Evolutionary conservation across 2,329 filamentous ascomycete genomes (phyloP), one percentile per base, ranked within the genome.

Genomic region (Ophiostoma fasciatum): DNA sequence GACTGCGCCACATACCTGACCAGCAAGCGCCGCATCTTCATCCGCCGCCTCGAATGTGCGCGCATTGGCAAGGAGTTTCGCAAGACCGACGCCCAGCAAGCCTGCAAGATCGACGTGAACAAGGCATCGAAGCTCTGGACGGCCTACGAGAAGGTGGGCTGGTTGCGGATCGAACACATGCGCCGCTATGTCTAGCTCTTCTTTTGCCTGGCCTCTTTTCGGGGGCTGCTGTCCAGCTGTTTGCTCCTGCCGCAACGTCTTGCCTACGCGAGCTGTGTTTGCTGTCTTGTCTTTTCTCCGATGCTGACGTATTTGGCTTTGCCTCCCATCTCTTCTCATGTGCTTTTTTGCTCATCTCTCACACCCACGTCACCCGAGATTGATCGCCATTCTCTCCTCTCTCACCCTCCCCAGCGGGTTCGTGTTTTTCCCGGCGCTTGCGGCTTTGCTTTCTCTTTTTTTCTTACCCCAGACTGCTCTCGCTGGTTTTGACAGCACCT

Each of bases 31-130:
- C 78, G 85, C 41, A 88, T 96, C 51, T 96, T 96, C 55, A 65
- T 78, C 37, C 74, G 75, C 33, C 74, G 82, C 28, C 69, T 88
- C 23, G 71, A 79, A 34, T 72, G 70, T 41, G 71, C 76, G 3
- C 60, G 63, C 38, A 74, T 73, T 25, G 70, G 71, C 52, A 90
- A 92, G 57, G 81, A 87, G 50, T 94, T 94, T 56, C 78, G 83
- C 54, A 94, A 94, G 69, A 96, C 88, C 1, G 83, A 94, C 53
- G 84, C 85, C 5, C 88, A 96, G 56, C 82, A 93, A 55, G 84
- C 83, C n/a, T 93, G 84, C 68, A 92, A 92, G 63, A 94, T 94
- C 45, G 88, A 96, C 50, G 88, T 96, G 54, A 94, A 94, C 65
- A 96, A 94, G 64, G 84, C 87, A 4, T 92, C 83, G 46, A 88